Conservation (phyloP, 2,329 filamentous ascomycete genomes). For the Calonectria naviculata region DNA sequence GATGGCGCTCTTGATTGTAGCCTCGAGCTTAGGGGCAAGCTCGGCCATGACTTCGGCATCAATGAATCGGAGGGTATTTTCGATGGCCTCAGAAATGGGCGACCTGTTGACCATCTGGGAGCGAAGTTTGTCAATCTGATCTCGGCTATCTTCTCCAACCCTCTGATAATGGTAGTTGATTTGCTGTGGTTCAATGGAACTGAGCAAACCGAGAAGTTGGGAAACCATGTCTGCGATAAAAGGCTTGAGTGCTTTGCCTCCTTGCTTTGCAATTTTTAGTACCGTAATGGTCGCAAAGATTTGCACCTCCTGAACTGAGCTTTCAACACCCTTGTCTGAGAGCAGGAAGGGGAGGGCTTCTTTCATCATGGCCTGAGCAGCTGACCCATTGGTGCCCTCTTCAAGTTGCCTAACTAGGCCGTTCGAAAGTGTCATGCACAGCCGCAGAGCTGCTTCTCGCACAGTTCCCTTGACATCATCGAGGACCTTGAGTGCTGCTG, state of each 20-base stretch:
- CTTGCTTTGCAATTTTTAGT: slow-evolving; percentile 89
- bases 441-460: slow-evolving; percentile 79
- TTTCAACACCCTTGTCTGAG: slow-evolving; percentile 90
- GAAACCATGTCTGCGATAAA: slow-evolving; percentile 87
- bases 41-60: slow-evolving; percentile 82
- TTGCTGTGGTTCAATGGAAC: slow-evolving; percentile 87
- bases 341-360: slow-evolving; percentile 92
- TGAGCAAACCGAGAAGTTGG: slow-evolving; percentile 83
- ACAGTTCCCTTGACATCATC: slow-evolving; percentile 97
- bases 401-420: slow-evolving; percentile 88
- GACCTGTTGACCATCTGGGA: slow-evolving; percentile 85
- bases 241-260: slow-evolving; percentile 79
- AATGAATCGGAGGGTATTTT: slow-evolving; percentile 86
- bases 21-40: slow-evolving; percentile 78
- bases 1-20: slow-evolving; percentile 85
- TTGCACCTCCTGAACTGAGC: slow-evolving; percentile 87
- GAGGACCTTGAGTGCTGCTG: slow-evolving; percentile 86
- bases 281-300: slow-evolving; percentile 85
- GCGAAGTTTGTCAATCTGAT: slow-evolving; percentile 90
- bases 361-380: slow-evolving; percentile 82
- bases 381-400: slow-evolving; percentile 76
- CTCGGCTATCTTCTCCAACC: slow-evolving; percentile 85
- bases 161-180: slow-evolving; percentile 95
- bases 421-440: slow-evolving; percentile 87
- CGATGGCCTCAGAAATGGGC: slow-evolving; percentile 92